Evolutionary conservation across 176 grass and related monocot species (phyloP).

Genomic region (Avena eriantha): DNA sequence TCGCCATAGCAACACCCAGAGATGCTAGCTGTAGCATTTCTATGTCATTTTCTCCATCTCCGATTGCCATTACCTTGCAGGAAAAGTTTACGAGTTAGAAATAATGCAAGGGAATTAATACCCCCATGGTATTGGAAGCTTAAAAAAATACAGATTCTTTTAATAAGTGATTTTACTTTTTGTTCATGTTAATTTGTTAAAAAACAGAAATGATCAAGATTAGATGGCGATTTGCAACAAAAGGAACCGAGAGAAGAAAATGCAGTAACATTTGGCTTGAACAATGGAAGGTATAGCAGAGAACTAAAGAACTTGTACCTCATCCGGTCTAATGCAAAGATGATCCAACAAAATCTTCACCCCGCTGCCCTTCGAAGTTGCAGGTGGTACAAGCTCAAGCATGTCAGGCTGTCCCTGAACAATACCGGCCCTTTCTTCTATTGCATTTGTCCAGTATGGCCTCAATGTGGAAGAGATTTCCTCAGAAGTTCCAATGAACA

Average conservation of each 20-base stretch:
- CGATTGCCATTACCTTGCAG: slow-evolving; percentile 90
- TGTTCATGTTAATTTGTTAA: neutral
- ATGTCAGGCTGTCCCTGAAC: slow-evolving; percentile 88
- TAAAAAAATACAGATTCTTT: neutral
- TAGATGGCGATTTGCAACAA: neutral
- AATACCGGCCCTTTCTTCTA: slow-evolving; percentile 64
- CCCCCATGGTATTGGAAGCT: neutral
- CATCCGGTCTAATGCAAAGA: slow-evolving; percentile 68
- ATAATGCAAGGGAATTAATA: neutral
- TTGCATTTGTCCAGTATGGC: slow-evolving; percentile 83
- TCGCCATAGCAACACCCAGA: slow-evolving; percentile 86
- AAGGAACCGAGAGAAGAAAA: neutral
- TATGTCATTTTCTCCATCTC: slow-evolving; percentile 95
- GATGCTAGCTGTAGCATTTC: slow-evolving; percentile 93
- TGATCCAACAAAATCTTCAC: slow-evolving; percentile 86
- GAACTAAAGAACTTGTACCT: slow-evolving; percentile 59
- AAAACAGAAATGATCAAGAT: neutral
- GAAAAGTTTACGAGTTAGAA: neutral
- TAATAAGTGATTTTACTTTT: neutral
- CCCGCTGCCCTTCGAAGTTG: slow-evolving; percentile 86
- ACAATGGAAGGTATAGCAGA: neutral
- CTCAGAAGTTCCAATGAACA: slow-evolving; percentile 84
- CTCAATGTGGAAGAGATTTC: slow-evolving; percentile 68
- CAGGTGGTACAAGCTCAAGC: slow-evolving; percentile 92
- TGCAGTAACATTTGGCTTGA: neutral